phyloP scores from a whole-genome alignment of 1,284 basidiomycete species.

The Cryptococcus floricola region DNA sequence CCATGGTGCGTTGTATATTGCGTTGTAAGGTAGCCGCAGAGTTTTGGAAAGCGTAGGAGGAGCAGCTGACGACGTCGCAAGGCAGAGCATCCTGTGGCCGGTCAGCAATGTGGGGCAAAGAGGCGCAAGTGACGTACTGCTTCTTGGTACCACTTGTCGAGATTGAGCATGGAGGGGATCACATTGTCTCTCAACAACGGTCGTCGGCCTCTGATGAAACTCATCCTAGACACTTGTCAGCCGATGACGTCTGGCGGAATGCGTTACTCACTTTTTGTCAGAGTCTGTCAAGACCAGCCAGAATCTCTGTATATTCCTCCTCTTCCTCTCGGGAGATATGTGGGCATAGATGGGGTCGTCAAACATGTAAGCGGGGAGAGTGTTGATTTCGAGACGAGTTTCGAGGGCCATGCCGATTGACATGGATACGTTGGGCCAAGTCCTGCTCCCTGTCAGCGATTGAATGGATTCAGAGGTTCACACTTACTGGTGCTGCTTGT shows the following conservation, averaged over 20 bases:
- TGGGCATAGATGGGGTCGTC: slow-evolving; percentile 9
- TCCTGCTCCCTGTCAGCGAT: slow-evolving; percentile 2
- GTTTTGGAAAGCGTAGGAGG: slow-evolving; percentile 3
- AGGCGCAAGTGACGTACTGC: slow-evolving; percentile 3
- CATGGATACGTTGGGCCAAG: slow-evolving; percentile 11
- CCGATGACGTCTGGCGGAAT: too few species aligned
- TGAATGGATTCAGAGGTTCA: background rate
- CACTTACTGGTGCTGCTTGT: slow-evolving; percentile 13
- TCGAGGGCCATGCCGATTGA: slow-evolving; percentile 15
- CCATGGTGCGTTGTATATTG: slow-evolving; percentile 7
- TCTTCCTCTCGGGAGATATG: background rate
- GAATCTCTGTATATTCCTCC: slow-evolving; percentile 14
- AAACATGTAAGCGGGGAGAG: slow-evolving; percentile 10
- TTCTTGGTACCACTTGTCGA: slow-evolving; percentile 8
- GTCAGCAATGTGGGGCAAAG: background rate
- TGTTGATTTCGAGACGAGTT: slow-evolving; percentile 12
- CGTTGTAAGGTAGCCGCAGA: slow-evolving; percentile 3
- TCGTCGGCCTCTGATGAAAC: slow-evolving; percentile 15
- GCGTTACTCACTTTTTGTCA: slow-evolving; percentile 9
- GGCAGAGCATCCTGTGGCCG: slow-evolving; percentile 3
- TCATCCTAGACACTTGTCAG: slow-evolving; percentile 4
- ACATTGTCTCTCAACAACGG: slow-evolving; percentile 8
- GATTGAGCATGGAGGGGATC: slow-evolving; percentile 1
- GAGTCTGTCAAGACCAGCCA: slow-evolving; percentile 13
- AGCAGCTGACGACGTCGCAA: slow-evolving; percentile 13